Conservation (phyloP, 345 rosid species). For the Barbarea vulgaris region DNA sequence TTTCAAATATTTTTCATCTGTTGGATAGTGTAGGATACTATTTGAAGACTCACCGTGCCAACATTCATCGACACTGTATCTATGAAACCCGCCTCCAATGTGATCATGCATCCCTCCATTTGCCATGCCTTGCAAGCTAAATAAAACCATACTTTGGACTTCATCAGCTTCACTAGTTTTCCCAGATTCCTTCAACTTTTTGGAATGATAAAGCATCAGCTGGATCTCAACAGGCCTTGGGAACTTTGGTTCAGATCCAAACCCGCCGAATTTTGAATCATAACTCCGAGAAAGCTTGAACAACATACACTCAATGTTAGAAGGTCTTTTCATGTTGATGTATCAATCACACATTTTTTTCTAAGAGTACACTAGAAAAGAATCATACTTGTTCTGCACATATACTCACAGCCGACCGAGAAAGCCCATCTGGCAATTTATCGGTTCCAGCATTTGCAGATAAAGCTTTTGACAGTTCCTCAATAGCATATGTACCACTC, state of each 20-base stretch:
- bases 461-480: constrained; percentile 85
- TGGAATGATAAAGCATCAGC: constrained; percentile 76
- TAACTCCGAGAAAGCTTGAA: constrained; percentile 76
- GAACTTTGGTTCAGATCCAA: constrained; percentile 96
- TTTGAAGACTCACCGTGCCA: constrained; percentile 80
- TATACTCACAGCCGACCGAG: constrained; percentile 51
- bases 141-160: constrained; percentile 59
- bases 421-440: constrained; percentile 66
- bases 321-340: background rate
- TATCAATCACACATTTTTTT: background rate
- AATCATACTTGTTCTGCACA: constrained; percentile 86
- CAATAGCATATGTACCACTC: constrained; percentile 81
- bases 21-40: background rate
- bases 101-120: constrained; percentile 97
- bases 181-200: constrained; percentile 64
- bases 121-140: constrained; percentile 86
- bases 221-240: constrained; percentile 97
- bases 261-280: constrained; percentile 77
- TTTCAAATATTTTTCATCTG: background rate
- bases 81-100: constrained; percentile 93
- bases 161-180: constrained; percentile 54
- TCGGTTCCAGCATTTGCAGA: constrained; percentile 61
- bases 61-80: constrained; percentile 92
- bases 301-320: constrained; percentile 30
- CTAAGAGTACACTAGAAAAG: background rate